phyloP scores from a whole-genome alignment of 2,329 filamentous ascomycete genomes.

The Lecanosticta acicola region DNA sequence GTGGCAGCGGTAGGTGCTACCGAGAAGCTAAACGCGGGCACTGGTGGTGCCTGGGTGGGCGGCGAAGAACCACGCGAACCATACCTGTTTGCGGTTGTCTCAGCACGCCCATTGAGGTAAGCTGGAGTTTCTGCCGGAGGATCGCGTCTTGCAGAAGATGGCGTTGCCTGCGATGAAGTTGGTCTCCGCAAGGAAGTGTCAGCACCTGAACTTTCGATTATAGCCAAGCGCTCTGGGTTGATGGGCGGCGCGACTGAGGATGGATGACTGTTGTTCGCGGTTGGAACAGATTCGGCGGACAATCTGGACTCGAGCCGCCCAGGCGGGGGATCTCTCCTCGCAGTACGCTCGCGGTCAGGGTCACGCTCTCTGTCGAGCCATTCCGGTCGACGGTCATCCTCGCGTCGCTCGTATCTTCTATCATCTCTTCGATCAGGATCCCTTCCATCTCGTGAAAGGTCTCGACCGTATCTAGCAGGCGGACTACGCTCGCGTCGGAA shows the following conservation, averaged over 20 bases:
- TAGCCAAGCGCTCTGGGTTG: conserved; percentile 30
- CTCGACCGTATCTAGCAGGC: conserved; percentile 48
- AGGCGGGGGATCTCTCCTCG: conserved; percentile 26
- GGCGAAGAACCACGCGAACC: conserved; percentile 45
- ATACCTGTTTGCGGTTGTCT: conserved; percentile 43
- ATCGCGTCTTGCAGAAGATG: conserved; percentile 29
- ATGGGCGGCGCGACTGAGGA: conserved; percentile 24
- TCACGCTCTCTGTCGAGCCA: conserved; percentile 37
- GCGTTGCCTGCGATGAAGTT: conserved; percentile 14
- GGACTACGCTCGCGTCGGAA: conserved; percentile 50
- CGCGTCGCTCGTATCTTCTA: conserved; percentile 42
- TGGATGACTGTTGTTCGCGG: conserved; percentile 13
- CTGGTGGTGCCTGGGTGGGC: conserved; percentile 49
- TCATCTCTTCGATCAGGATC: conserved; percentile 39
- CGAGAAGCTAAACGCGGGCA: conserved; percentile 48
- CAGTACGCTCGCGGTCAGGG: conserved; percentile 24
- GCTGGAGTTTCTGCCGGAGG: conserved; percentile 37
- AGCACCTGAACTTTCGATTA: conserved; percentile 29
- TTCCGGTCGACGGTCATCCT: conserved; percentile 38
- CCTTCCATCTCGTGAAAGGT: conserved; percentile 35
- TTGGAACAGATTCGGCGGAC: conserved; percentile 22
- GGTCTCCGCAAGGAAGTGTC: conserved; percentile 25
- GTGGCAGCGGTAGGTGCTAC: conserved; percentile 27
- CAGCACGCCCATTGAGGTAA: conserved; percentile 41
- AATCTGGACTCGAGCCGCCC: conserved; percentile 27